Base-by-base conservation (phyloP, 805 yeast species). In the Saccharomycopsis sp. region DNA sequence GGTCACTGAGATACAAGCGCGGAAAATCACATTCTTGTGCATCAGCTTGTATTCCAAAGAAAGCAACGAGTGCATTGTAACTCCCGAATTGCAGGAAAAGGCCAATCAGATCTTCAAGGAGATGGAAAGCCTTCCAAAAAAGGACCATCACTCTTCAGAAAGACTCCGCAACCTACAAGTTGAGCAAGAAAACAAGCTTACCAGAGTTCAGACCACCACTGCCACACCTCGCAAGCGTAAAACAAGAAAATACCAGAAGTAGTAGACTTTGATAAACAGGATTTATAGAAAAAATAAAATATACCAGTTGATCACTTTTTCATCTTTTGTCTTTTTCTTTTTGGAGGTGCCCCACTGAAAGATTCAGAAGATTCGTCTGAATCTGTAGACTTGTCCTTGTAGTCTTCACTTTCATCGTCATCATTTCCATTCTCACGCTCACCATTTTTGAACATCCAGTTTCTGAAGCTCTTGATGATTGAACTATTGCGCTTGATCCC, bases 1-100 rank as follows among this genome's bases (percentile, higher is more conserved):
- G 40, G 55, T 73, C 1, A 51, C 69, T 34, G 78, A 77, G 49
- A 63, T 60, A 32, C 82, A 76, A 51, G 65, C 81, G 0, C 60
- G 72, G 42, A 59, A 62, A 50, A 62, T 77, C 18, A 75, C 82
- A 0, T 58, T 64, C 20, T 63, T 61, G 38, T 64, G 64, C 1
- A 66, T 63, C 16, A 54, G 55, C 45, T 46, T 60, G 9, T 75
- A 75, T 53, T 15, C 41, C 30, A 56, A 55, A 25, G 29, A 19
- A 10, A 37, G 32, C 30, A 17, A 15, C 26, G 55, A 47, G 30
- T 17, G 32, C 13, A 46, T 38, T 5, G 22, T 34, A 7, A 34
- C 39, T 6, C 39, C 41, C 4, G 23, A 20, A 12, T 3, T 41
- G 6, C 40, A 29, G 17, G 39, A 30, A 13, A 29, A 30, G 10